Evolutionary conservation across 805 yeast genomes (phyloP), one percentile per base, ranked within the genome.

Genomic region (Pichia kluyveri): DNA sequence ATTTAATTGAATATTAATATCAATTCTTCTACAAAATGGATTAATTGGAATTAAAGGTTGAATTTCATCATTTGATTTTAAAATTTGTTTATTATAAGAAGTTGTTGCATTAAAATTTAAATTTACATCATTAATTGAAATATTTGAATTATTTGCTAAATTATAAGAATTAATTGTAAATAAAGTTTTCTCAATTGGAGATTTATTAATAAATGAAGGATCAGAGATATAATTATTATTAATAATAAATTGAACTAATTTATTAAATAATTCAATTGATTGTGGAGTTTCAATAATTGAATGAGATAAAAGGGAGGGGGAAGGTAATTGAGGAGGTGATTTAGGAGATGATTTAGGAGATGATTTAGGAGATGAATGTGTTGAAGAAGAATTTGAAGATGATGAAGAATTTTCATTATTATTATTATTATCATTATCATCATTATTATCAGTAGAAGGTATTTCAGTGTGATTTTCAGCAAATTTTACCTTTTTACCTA

Each of bases 11-110:
- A 63, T 54, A 14, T 73, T 69, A 38, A 83, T 62, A 56, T 82
- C 80, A 1, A 87, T 83, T 59, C 89, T 71, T 48, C 71, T 67
- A 54, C 80, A 75, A 51, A 56, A 71, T 41, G 76, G 73, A 51
- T 73, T 74, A 46, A 73, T 44, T 45, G 76, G 75, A 18, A 70
- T 76, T 42, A 53, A 42, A 55, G 70, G 69, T 52, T 74, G 77
- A 53, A 69, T 68, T 14, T 71, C 62, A 48, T 70, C 71, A 30
- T 58, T 64, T 47, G 57, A 60, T 59, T 59, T 65, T 43, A 67
- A 63, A 44, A 60, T 68, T n/a, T 62, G 69, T 51, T 58, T 65
- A 49, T 64, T 71, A 56, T 71, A 75, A 51, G 65, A 62, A 9
- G 68, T 62, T 11, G 68, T 59, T 1, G 68, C 65, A 10, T 53